phyloP scores from a whole-genome alignment of 805 yeast species.

The Ogataea dorogensis region DNA sequence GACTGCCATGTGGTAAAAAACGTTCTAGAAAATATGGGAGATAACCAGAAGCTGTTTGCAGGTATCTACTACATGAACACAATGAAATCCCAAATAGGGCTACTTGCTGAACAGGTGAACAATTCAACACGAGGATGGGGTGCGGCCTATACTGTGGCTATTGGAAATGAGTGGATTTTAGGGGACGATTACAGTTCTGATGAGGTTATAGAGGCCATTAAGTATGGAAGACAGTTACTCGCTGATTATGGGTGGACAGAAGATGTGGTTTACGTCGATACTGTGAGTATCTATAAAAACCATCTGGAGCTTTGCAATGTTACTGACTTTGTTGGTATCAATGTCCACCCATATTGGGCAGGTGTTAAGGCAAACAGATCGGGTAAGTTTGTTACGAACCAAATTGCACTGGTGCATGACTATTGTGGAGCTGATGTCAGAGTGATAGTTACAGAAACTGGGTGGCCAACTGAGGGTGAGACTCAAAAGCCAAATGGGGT shows the following conservation, averaged over 20 bases:
- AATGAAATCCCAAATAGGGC: conserved; percentile 40
- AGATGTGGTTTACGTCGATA: conserved; percentile 59
- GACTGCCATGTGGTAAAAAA: conserved; percentile 70
- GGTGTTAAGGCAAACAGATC: conserved; percentile 51
- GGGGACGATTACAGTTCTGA: conserved; percentile 45
- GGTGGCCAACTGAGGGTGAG: conserved; percentile 66
- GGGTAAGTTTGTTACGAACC: conserved; percentile 51
- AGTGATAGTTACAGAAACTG: conserved; percentile 59
- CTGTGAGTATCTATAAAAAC: conserved; percentile 52
- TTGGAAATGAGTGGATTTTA: conserved; percentile 65
- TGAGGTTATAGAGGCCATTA: conserved; percentile 47
- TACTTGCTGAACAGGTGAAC: conserved; percentile 46
- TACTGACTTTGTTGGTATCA: conserved; percentile 62
- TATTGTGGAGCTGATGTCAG: conserved; percentile 47
- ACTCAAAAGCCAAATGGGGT: conserved; percentile 48
- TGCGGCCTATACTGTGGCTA: conserved; percentile 60
- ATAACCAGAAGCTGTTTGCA: conserved; percentile 62
- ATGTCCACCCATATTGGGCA: conserved; percentile 66
- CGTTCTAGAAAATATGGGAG: conserved; percentile 51
- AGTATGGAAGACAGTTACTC: conserved; percentile 45
- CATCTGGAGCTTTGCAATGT: conserved; percentile 52
- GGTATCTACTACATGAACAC: conserved; percentile 60
- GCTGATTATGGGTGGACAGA: conserved; percentile 49
- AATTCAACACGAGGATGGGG: conserved; percentile 53
- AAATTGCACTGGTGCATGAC: conserved; percentile 43